Conservation (phyloP, 306 rosid genomes). For the Cicer judaicum region DNA sequence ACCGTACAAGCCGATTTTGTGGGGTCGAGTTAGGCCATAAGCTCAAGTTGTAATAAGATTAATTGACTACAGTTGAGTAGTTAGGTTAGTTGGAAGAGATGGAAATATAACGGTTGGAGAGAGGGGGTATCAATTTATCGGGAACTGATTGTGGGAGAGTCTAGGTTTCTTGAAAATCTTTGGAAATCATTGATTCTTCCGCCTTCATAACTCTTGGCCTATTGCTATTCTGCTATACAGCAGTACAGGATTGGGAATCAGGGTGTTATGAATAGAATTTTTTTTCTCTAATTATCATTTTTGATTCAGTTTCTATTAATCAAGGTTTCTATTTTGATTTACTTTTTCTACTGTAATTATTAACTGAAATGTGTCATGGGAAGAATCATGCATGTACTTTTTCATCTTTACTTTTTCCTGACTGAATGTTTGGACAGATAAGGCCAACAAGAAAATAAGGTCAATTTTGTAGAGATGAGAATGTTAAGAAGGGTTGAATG, state of each 20-base stretch:
- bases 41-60: neutral
- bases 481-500: neutral
- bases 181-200: neutral
- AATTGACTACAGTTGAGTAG: neutral
- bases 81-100: neutral
- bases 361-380: neutral
- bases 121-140: neutral
- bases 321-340: slow-evolving; percentile 12
- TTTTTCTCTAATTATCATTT: neutral
- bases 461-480: neutral
- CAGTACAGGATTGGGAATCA: neutral
- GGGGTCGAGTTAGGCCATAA: neutral
- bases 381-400: neutral
- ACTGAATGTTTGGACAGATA: neutral
- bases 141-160: neutral
- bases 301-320: slow-evolving; percentile 7
- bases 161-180: neutral
- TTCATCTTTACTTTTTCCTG: neutral
- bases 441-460: slow-evolving; percentile 5
- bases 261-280: neutral
- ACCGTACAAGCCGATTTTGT: neutral
- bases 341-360: slow-evolving; percentile 9
- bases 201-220: neutral
- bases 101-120: neutral
- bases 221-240: neutral